phyloP scores from a whole-genome alignment of 352 stramenopile species.

The Phytophthora cajani region DNA sequence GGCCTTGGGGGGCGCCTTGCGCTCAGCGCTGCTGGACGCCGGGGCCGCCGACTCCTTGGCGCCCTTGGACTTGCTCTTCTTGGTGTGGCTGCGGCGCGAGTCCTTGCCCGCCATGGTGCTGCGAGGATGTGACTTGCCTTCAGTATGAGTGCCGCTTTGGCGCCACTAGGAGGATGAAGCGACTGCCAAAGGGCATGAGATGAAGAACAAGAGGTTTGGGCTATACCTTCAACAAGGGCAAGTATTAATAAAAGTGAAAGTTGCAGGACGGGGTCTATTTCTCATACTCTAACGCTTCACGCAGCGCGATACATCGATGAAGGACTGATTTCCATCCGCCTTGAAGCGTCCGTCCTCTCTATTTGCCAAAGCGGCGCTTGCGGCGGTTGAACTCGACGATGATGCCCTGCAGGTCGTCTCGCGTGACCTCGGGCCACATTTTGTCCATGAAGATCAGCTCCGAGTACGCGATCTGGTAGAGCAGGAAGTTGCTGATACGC shows the following conservation, averaged over 20 bases:
- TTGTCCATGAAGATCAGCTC: constrained; percentile 97
- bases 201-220: neutral
- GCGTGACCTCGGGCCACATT: constrained; percentile 95
- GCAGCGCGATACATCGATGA: neutral
- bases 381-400: constrained; percentile 88
- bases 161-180: constrained; percentile 29
- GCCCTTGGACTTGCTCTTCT: constrained; percentile 34
- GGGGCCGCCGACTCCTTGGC: neutral
- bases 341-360: constrained; percentile 5
- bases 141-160: constrained; percentile 31
- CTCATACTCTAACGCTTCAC: neutral
- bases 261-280: constrained; percentile 6
- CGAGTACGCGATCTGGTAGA: constrained; percentile 96
- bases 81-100: constrained; percentile 36
- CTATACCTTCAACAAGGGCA: constrained; percentile 12
- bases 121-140: constrained; percentile 24
- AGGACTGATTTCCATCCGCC: neutral
- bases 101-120: constrained; percentile 31
- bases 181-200: neutral
- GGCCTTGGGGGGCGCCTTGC: neutral
- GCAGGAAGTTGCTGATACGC: constrained; percentile 96
- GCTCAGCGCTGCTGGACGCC: constrained; percentile 3
- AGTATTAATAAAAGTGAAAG: no score
- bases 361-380: constrained; percentile 92
- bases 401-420: constrained; percentile 75